These are phyloP conservation scores for Ceratobasidium sp. DNA, from an alignment of 1,284 basidiomycete genomes.

Conservation along the genomic window DNA sequence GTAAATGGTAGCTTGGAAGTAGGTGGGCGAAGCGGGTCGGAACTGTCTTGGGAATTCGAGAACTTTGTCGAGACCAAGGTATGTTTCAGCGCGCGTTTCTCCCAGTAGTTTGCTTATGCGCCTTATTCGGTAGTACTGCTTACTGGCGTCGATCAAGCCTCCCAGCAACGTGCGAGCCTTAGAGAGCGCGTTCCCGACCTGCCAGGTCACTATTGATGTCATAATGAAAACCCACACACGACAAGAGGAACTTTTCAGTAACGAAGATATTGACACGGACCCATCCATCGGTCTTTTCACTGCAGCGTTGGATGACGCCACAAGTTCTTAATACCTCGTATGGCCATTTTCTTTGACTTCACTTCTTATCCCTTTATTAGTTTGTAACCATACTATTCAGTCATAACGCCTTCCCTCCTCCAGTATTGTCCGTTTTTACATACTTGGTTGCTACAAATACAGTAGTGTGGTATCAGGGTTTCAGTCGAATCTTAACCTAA, in stretches of 20 bases:
- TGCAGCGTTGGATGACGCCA: not conserved
- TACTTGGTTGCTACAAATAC: not conserved
- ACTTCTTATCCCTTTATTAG: too few relatives aligned
- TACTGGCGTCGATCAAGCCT: constrained; percentile 20
- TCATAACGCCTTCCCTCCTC: too few relatives aligned
- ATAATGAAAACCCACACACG: constrained; percentile 26
- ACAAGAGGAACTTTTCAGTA: not conserved
- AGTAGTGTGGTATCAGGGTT: not conserved
- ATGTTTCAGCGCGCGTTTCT: not conserved
- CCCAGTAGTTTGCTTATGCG: not conserved
- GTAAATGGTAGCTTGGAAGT: constrained; percentile 27
- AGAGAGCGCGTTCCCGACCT: constrained; percentile 29
- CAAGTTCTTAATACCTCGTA: not conserved
- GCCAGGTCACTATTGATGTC: constrained; percentile 13
- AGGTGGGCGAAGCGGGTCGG: constrained; percentile 18
- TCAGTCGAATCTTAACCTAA: constrained; percentile 30
- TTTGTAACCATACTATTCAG: too few relatives aligned
- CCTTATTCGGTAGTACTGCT: not conserved
- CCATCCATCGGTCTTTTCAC: constrained; percentile 23
- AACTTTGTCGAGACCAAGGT: constrained; percentile 36
- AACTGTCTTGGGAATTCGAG: constrained; percentile 30
- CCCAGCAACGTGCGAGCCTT: constrained; percentile 26
- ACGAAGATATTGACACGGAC: constrained; percentile 15
- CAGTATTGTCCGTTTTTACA: too few relatives aligned
- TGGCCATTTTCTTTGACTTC: not conserved